Percentiles rank a stretch among this genome's conserved stretches.
These are phyloP conservation scores for Iris pallida DNA, from an alignment of 116 monocot species.

Conservation along the genomic window DNA sequence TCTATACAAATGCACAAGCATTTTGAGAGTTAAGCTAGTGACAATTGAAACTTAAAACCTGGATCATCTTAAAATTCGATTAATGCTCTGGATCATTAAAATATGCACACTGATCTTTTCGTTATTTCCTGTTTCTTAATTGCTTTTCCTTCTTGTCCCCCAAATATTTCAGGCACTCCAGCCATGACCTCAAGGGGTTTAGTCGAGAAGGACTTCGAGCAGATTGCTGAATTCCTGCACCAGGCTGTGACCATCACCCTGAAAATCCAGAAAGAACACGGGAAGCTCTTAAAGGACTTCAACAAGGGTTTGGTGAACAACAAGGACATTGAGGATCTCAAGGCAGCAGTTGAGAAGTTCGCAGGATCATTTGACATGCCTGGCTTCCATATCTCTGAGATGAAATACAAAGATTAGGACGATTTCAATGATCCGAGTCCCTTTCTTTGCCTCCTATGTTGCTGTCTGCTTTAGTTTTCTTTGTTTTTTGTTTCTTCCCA, in stretches of 20 bases:
- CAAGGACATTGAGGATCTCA: slow-evolving; percentile 72
- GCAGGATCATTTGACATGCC: slow-evolving; percentile 74
- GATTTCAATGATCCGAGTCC: no score
- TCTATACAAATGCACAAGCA: no score
- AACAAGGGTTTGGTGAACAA: slow-evolving; percentile 92
- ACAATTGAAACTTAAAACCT: not conserved
- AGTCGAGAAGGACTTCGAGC: slow-evolving; percentile 91
- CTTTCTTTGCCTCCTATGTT: no score
- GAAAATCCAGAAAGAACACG: slow-evolving; percentile 73
- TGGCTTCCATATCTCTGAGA: slow-evolving; percentile 65
- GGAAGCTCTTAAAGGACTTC: slow-evolving; percentile 97
- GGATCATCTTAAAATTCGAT: not conserved
- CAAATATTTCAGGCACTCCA: slow-evolving; percentile 31
- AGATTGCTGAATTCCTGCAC: slow-evolving; percentile 92
- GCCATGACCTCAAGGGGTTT: slow-evolving; percentile 97
- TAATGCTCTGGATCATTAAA: not conserved
- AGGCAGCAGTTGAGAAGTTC: slow-evolving; percentile 73
- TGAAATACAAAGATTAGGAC: slow-evolving; percentile 42
- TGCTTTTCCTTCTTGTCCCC: not conserved
- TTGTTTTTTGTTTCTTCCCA: no score
- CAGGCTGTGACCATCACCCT: slow-evolving; percentile 79
- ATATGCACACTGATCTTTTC: not conserved
- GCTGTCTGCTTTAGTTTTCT: no score
- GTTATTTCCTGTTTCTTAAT: not conserved
- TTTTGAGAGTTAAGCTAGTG: not conserved